Evolutionary conservation across 2,329 filamentous ascomycete genomes (phyloP), one percentile per base, ranked within the genome.

Genomic region (Phialemonium atrogriseum): DNA sequence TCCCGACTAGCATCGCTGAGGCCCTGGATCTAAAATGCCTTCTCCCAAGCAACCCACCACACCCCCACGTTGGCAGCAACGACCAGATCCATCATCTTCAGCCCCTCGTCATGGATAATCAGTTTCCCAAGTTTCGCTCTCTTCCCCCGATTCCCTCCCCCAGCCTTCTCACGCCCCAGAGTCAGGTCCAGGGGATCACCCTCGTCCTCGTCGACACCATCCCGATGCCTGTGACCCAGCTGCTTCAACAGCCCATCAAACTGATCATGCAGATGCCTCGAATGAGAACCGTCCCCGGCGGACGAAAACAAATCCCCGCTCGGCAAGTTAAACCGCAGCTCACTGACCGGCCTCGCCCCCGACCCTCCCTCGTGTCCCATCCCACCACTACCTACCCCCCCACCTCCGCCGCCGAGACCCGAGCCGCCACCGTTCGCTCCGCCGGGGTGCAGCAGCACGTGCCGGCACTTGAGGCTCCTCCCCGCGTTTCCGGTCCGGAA

Each of bases 51-150:
- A 46, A 79, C 78, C 88, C 89, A 96, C 85, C 88, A 98, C 11
- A 96, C 64, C 1, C 84, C 86, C 59, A 98, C 74, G 51, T 94
- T 95, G 9, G 87, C 83, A 4, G 89, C 85, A 13, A 98, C 85
- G 1, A 94, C 66, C 36, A 98, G 56, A 64, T 98, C 91, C 47
- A 96, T 58, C 89, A 98, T 96, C 64, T 94, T 94, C 42, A 94
- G 60, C 0, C 91, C 91, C 48, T 94, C 88, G 34, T 89, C 78
- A 45, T 87, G 76, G 22, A 98, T 71, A 31, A 96, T 86, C 31
- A 98, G 62, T 58, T 96, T 98, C 1, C 89, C 91, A 46, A 98
- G 63, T 62, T 98, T 98, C 4, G 86, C 88, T 48, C 84, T 76
- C 54, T 84, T 87, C 0, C 89, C 89, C 26, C 80, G 72, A 49